Evolutionary conservation across 2,329 filamentous ascomycete genomes (phyloP).

Genomic region (Pseudogymnoascus sp.): DNA sequence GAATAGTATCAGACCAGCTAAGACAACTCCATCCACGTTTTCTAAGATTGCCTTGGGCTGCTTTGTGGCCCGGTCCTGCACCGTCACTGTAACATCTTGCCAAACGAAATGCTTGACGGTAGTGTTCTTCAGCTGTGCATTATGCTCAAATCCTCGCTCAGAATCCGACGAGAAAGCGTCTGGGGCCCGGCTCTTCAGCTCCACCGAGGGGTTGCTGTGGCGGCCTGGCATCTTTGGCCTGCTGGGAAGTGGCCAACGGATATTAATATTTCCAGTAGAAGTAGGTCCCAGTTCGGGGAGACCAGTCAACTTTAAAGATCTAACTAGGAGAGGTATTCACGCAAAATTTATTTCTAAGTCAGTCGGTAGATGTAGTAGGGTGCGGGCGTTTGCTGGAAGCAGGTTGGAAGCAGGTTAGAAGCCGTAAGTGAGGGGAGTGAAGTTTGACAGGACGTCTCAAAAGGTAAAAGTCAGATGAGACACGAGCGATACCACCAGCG

Average conservation of each 20-base stretch:
- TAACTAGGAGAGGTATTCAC: background rate
- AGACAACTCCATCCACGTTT: constrained; percentile 54
- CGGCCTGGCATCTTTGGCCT: background rate
- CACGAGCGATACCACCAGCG: background rate
- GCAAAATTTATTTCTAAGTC: background rate
- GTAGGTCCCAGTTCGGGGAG: background rate
- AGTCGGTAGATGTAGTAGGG: background rate
- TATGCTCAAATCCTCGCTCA: constrained; percentile 9
- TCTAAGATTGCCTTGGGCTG: constrained; percentile 56
- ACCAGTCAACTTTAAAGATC: background rate
- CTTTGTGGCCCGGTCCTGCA: constrained; percentile 64
- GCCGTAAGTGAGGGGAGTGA: background rate
- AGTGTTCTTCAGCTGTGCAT: constrained; percentile 52
- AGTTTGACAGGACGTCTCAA: background rate
- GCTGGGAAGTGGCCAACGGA: background rate
- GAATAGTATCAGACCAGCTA: constrained; percentile 43
- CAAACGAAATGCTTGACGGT: constrained; percentile 60
- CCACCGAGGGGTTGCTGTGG: background rate
- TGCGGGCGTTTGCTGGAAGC: background rate
- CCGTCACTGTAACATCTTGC: constrained; percentile 59
- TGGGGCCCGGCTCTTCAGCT: background rate
- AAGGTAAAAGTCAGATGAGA: background rate
- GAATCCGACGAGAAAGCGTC: background rate
- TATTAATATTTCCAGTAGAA: background rate
- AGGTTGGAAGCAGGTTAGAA: background rate